These are phyloP conservation scores for Diddensiella transvaalensis DNA, from an alignment of 805 yeast species.

Conservation along the genomic window DNA sequence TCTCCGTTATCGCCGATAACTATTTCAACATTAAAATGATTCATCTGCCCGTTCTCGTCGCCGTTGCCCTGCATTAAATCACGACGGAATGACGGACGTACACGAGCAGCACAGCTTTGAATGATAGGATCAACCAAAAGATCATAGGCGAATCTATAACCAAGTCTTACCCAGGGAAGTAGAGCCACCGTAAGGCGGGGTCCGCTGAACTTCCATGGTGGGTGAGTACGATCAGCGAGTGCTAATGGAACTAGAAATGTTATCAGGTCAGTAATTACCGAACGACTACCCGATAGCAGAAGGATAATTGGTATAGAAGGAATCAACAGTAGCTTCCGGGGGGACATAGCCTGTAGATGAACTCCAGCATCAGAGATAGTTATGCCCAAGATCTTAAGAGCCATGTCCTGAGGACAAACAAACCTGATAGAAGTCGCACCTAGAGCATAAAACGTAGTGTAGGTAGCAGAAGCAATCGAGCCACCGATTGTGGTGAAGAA, in stretches of 20 bases:
- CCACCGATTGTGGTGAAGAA: slow-evolving; percentile 20
- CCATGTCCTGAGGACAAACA: slow-evolving; percentile 30
- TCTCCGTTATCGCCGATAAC: slow-evolving; percentile 1
- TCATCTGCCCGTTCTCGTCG: slow-evolving; percentile 1
- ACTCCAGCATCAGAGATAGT: slow-evolving; percentile 12
- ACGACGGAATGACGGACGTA: slow-evolving; percentile 11
- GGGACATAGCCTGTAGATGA: slow-evolving; percentile 17
- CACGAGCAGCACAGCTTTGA: slow-evolving; percentile 18
- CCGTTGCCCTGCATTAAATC: slow-evolving; percentile 6
- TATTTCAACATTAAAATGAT: slow-evolving; percentile 5
- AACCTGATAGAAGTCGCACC: slow-evolving; percentile 29
- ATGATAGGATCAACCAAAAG: slow-evolving; percentile 21
- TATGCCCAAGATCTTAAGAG: slow-evolving; percentile 25
- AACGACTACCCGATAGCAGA: slow-evolving; percentile 20
- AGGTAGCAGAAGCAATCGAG: slow-evolving; percentile 18
- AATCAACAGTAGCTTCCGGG: slow-evolving; percentile 21
- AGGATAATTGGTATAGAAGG: slow-evolving; percentile 27
- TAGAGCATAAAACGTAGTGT: slow-evolving; percentile 27
- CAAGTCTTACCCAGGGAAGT: slow-evolving; percentile 20
- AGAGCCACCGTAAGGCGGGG: slow-evolving; percentile 21
- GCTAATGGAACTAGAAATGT: slow-evolving; percentile 20
- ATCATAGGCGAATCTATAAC: slow-evolving; percentile 18
- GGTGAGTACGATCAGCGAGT: slow-evolving; percentile 15
- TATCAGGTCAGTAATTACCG: slow-evolving; percentile 19
- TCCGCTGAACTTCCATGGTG: slow-evolving; percentile 24